These are phyloP conservation scores for Xylaria longipes DNA, from an alignment of 495 filamentous ascomycete genomes.

Conservation along the genomic window DNA sequence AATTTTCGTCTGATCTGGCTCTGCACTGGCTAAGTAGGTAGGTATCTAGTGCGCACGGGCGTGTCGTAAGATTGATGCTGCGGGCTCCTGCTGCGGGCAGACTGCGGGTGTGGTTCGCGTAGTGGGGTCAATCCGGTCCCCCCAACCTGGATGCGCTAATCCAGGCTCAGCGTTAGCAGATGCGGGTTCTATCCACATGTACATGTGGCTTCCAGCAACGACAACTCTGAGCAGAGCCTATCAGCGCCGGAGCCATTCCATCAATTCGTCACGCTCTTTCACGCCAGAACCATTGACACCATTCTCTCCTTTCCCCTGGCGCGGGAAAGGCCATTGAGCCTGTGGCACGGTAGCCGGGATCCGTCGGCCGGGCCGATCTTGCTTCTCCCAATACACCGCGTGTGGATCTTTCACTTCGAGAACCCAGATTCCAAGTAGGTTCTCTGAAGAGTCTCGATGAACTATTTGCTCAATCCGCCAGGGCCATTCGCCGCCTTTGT, in stretches of 20 bases:
- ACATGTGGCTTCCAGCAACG: too few relatives aligned
- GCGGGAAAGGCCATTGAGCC: neutral
- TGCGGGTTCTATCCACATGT: neutral
- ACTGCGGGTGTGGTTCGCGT: neutral
- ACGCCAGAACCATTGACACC: too few relatives aligned
- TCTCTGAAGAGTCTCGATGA: neutral
- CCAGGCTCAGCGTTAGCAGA: neutral
- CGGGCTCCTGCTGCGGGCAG: too few relatives aligned
- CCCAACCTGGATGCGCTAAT: neutral
- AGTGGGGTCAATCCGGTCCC: neutral
- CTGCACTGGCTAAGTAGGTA: too few relatives aligned
- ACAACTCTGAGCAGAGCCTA: neutral
- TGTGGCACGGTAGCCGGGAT: neutral
- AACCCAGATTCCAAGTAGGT: neutral
- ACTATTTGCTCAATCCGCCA: neutral
- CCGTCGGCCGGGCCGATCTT: neutral
- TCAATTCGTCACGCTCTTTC: neutral
- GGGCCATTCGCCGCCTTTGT: neutral
- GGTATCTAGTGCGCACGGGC: too few relatives aligned
- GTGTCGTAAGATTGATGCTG: neutral
- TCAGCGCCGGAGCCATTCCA: neutral
- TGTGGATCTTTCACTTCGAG: neutral
- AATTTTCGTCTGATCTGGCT: too few relatives aligned
- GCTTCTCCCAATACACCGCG: neutral
- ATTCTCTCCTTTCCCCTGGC: too few relatives aligned